Evolutionary conservation across 2,329 filamentous ascomycete genomes (phyloP).

Genomic region (Erysiphe pulchra): DNA sequence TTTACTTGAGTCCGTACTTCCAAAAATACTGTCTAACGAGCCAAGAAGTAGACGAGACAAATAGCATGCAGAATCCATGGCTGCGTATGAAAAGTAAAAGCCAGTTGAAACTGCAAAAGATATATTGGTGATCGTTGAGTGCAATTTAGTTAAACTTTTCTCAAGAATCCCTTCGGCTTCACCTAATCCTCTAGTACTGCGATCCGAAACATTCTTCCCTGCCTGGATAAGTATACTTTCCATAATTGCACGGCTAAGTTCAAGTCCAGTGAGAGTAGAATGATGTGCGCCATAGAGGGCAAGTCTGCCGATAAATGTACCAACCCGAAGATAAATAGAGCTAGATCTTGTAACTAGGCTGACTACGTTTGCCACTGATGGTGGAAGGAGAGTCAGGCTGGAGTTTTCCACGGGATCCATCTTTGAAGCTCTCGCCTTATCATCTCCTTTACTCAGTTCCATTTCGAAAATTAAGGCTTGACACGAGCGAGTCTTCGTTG

Average conservation of each 20-base stretch:
- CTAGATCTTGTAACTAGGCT: constrained; percentile 35
- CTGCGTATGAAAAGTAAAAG: constrained; percentile 30
- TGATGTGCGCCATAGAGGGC: constrained; percentile 15
- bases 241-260: constrained; percentile 15
- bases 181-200: constrained; percentile 17
- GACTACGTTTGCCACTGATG: constrained; percentile 29
- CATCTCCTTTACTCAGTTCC: no score
- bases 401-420: neutral
- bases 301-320: constrained; percentile 15
- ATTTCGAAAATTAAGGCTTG: no score
- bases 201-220: constrained; percentile 13
- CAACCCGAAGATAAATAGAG: constrained; percentile 20
- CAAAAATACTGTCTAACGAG: constrained; percentile 36
- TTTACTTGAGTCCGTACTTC: constrained; percentile 41
- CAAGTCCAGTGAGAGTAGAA: constrained; percentile 15
- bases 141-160: constrained; percentile 27
- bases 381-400: constrained; percentile 27
- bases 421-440: neutral
- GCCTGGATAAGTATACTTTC: constrained; percentile 15
- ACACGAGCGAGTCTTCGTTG: no score
- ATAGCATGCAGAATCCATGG: constrained; percentile 27
- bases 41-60: constrained; percentile 30
- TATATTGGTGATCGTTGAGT: constrained; percentile 29
- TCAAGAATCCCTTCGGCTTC: constrained; percentile 32
- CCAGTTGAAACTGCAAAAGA: constrained; percentile 35